Percentiles rank a stretch among this genome's conserved stretches.
Evolutionary conservation across 2,329 filamentous ascomycete genomes (phyloP).

Genomic region (Monilinia aucupariae): DNA sequence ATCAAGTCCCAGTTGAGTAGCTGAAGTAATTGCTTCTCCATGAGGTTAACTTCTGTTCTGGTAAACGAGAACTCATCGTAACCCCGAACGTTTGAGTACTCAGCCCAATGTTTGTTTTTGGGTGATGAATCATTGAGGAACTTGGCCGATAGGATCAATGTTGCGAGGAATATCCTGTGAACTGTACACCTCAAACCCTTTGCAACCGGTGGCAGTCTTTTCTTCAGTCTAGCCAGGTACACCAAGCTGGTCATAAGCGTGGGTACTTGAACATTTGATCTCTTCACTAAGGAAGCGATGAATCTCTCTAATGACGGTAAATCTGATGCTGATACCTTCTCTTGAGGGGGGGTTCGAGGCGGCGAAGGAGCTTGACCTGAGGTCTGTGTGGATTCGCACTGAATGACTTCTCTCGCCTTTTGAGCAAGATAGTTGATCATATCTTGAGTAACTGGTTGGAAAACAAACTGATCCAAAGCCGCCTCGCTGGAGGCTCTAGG

Average conservation of each 20-base stretch:
- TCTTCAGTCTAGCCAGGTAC: slow-evolving; percentile 80
- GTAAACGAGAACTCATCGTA: slow-evolving; percentile 77
- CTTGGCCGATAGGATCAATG: slow-evolving; percentile 84
- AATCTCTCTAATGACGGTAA: slow-evolving; percentile 84
- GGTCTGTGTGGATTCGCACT: slow-evolving; percentile 59
- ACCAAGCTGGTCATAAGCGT: slow-evolving; percentile 96
- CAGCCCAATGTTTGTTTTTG: slow-evolving; percentile 99
- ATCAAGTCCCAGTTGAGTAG: slow-evolving; percentile 91
- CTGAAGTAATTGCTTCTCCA: slow-evolving; percentile 98
- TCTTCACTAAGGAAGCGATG: slow-evolving; percentile 83
- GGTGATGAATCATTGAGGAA: slow-evolving; percentile 97
- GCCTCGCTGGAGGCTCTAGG: slow-evolving; percentile 50
- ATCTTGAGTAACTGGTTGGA: slow-evolving; percentile 64
- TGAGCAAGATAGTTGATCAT: slow-evolving; percentile 75
- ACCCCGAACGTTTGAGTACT: slow-evolving; percentile 72
- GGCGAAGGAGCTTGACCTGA: slow-evolving; percentile 35
- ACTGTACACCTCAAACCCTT: slow-evolving; percentile 96
- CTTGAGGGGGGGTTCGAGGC: slow-evolving; percentile 48
- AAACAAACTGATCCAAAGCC: slow-evolving; percentile 76
- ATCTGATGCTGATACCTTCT: slow-evolving; percentile 26
- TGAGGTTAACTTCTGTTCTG: slow-evolving; percentile 92
- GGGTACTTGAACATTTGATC: slow-evolving; percentile 93
- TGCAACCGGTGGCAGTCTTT: slow-evolving; percentile 83
- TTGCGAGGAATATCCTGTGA: slow-evolving; percentile 92
- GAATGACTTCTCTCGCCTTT: slow-evolving; percentile 72